Conservation (phyloP, 2,329 filamentous ascomycete genomes). For the Talaromyces sp. region DNA sequence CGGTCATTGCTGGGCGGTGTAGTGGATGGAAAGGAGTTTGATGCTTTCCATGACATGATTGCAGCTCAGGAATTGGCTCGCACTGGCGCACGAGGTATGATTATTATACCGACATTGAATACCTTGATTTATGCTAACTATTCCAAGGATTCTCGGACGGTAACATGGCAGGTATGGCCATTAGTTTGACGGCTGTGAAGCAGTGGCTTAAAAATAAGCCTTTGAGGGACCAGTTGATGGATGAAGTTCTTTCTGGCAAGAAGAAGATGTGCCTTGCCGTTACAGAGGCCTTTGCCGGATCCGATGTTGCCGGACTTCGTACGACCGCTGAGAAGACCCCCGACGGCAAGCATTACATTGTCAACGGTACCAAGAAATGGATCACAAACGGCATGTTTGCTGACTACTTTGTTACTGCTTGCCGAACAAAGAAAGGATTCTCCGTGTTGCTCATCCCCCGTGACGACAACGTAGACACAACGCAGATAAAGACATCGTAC, state of each 20-base stretch:
- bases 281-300: conserved; percentile 81
- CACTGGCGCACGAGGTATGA: conserved; percentile 56
- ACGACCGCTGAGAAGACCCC: conserved; percentile 72
- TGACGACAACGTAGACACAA: conserved; percentile 61
- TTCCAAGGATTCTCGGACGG: conserved; percentile 67
- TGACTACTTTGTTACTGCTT: conserved; percentile 79
- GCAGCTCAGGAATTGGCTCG: conserved; percentile 67
- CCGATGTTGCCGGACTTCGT: conserved; percentile 71
- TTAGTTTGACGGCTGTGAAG: conserved; percentile 71
- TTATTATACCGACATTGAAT: neutral
- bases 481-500: conserved; percentile 62
- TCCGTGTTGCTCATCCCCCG: conserved; percentile 70
- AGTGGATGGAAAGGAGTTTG: conserved; percentile 72
- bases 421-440: conserved; percentile 72
- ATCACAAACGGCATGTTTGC: conserved; percentile 75
- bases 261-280: conserved; percentile 88
- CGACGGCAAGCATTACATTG: conserved; percentile 66
- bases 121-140: neutral
- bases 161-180: conserved; percentile 81
- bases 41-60: conserved; percentile 81
- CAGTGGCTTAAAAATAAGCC: conserved; percentile 67
- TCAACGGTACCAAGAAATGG: conserved; percentile 60
- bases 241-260: conserved; percentile 69
- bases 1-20: conserved; percentile 62
- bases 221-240: conserved; percentile 60